Evolutionary conservation across 306 rosid species (phyloP).

Genomic region (Gastrolobium bilobum): DNA sequence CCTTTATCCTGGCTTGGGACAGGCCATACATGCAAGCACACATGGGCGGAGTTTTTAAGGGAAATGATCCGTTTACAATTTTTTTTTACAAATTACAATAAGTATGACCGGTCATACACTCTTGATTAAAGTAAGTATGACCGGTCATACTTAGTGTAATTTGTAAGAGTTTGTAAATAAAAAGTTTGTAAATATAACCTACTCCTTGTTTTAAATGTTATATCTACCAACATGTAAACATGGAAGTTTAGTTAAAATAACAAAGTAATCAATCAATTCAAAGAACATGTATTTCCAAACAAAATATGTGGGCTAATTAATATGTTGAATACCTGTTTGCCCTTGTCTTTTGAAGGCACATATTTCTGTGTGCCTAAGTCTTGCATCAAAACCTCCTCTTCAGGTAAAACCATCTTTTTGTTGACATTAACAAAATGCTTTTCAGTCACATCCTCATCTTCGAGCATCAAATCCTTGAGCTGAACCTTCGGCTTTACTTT

Average conservation of each 20-base stretch:
- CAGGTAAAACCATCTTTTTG: slow-evolving; percentile 38
- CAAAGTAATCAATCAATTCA: slow-evolving; percentile 14
- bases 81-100: too few relatives aligned
- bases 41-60: too few relatives aligned
- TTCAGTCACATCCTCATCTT: slow-evolving; percentile 38
- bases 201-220: too few relatives aligned
- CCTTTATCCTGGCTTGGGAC: too few relatives aligned
- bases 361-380: slow-evolving; percentile 36
- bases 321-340: slow-evolving; percentile 64
- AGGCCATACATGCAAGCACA: too few relatives aligned
- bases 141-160: too few relatives aligned
- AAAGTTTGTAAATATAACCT: too few relatives aligned
- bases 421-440: slow-evolving; percentile 45
- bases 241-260: background rate
- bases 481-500: slow-evolving; percentile 48
- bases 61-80: too few relatives aligned
- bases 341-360: slow-evolving; percentile 40
- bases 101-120: too few relatives aligned
- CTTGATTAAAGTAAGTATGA: too few relatives aligned
- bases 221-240: background rate
- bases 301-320: slow-evolving; percentile 2
- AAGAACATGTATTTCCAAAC: slow-evolving; percentile 8
- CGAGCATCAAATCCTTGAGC: slow-evolving; percentile 48
- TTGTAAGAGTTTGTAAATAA: too few relatives aligned
- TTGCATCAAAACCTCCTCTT: slow-evolving; percentile 37